phyloP scores from a whole-genome alignment of 768 basidiomycete genomes.

The Mycena sanguinolenta region DNA sequence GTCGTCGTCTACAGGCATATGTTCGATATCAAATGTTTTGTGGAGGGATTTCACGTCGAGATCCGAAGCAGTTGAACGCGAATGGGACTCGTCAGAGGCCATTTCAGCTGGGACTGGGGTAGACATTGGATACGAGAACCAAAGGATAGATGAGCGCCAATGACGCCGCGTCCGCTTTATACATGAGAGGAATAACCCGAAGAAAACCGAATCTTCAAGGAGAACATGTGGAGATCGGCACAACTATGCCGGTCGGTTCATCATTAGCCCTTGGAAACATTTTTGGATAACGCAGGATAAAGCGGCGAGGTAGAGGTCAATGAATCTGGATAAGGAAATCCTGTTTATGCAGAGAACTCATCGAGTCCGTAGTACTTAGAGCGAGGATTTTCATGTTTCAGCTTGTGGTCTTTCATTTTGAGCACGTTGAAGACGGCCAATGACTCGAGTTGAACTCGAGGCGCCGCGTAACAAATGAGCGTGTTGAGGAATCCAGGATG shows the following conservation, averaged over 20 bases:
- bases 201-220: conserved; percentile 27
- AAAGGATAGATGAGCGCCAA: neutral
- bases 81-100: neutral
- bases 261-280: neutral
- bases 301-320: too few species aligned
- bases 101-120: neutral
- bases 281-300: too few species aligned
- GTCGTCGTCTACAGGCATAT: conserved; percentile 69
- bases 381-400: too few species aligned
- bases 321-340: too few species aligned
- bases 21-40: conserved; percentile 59
- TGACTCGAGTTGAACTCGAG: too few species aligned
- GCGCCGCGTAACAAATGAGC: too few species aligned
- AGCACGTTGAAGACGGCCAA: too few species aligned
- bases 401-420: too few species aligned
- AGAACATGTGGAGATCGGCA: conserved; percentile 17
- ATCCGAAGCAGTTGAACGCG: neutral
- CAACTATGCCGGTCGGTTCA: neutral
- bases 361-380: too few species aligned
- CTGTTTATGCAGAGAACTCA: too few species aligned
- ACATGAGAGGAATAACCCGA: conserved; percentile 14
- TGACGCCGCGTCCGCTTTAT: conserved; percentile 2
- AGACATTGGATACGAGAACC: conserved; percentile 6
- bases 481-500: too few species aligned
- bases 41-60: neutral